Percentiles rank a stretch among this genome's conserved stretches.
These are phyloP conservation scores for Allantophomopsis cytisporea DNA, from an alignment of 2,329 filamentous ascomycete genomes.

Conservation along the genomic window DNA sequence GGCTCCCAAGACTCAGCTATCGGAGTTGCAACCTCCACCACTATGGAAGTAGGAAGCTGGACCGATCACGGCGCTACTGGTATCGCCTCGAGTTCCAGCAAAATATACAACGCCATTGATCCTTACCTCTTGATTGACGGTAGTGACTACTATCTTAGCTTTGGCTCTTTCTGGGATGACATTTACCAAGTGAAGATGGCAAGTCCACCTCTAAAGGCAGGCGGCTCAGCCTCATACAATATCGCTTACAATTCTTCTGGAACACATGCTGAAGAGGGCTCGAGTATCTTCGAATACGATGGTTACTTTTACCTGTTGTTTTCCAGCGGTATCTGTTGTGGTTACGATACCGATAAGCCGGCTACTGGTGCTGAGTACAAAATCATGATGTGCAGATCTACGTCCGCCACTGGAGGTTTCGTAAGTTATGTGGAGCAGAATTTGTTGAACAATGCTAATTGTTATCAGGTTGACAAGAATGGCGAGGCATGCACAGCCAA, in stretches of 20 bases:
- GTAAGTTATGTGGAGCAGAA: constrained; percentile 15
- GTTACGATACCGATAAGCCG: constrained; percentile 34
- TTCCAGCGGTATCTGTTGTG: constrained; percentile 46
- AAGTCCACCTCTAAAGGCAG: constrained; percentile 16
- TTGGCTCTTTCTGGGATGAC: constrained; percentile 57
- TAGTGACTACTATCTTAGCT: constrained; percentile 35
- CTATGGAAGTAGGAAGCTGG: constrained; percentile 40
- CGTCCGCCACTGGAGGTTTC: constrained; percentile 35
- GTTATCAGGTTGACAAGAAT: constrained; percentile 27
- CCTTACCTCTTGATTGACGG: constrained; percentile 31
- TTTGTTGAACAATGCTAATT: background rate
- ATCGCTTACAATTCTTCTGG: constrained; percentile 38
- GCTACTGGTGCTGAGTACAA: constrained; percentile 48
- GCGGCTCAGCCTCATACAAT: constrained; percentile 23
- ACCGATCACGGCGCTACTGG: constrained; percentile 43
- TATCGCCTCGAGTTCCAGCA: constrained; percentile 26
- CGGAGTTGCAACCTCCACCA: constrained; percentile 27
- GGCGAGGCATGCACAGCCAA: constrained; percentile 37
- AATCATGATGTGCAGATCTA: constrained; percentile 50
- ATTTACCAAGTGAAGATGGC: constrained; percentile 44
- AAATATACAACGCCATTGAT: constrained; percentile 48
- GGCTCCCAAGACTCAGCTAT: constrained; percentile 39
- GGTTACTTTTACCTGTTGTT: constrained; percentile 53
- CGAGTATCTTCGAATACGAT: constrained; percentile 38
- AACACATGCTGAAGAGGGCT: constrained; percentile 38